Base-by-base conservation (phyloP, 331 rosid species). In the Stylosanthes scabra region DNA sequence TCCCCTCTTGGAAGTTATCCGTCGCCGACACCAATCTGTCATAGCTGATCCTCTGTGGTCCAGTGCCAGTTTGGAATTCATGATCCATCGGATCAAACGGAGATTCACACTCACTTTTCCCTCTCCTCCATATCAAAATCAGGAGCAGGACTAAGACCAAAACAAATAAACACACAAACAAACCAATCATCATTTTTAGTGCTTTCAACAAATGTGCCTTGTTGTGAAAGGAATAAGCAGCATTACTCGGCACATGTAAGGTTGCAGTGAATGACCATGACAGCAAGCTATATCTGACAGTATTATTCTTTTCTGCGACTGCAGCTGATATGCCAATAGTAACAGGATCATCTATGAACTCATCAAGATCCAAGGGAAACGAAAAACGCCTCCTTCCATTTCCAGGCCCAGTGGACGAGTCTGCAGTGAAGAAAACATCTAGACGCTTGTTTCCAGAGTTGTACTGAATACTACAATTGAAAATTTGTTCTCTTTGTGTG, bases 41-140 rank as follows among this genome's bases (percentile, higher is more conserved):
- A 47, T 66, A 75, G 13, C 66, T 2, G 68, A 76, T 77, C 79
- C 63, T 70, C 74, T 64, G 77, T 6, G 85, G 87, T 25, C 87
- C 88, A 11, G 51, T 74, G 10, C 77, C 71, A 46, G 16, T 71
- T 72, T 72, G 78, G 12, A 84, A 81, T 37, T 82, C 85, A 15
- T 11, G 50, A n/a, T 82, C 84, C 76, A 75, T 74, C 1, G 56
- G 9, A 14, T 61, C 75, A 12, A 66, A 64, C 4, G 55, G 7
- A 3, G 16, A 8, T 37, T 54, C 28, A 31, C n/a, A n/a, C n/a
- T n/a, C n/a, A n/a, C 80, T 45, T 45, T 11, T 55, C 55, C 74
- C 27, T 55, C 46, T 13, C 13, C 74, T 12, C 16, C 63, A 60
- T 59, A 31, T 52, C 59, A 59, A 29, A 13, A 16, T 64, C 78